Percentiles rank a stretch among this genome's conserved stretches.
Evolutionary conservation across 2,329 filamentous ascomycete species (phyloP).

Genomic region (Ilyonectria destructans): DNA sequence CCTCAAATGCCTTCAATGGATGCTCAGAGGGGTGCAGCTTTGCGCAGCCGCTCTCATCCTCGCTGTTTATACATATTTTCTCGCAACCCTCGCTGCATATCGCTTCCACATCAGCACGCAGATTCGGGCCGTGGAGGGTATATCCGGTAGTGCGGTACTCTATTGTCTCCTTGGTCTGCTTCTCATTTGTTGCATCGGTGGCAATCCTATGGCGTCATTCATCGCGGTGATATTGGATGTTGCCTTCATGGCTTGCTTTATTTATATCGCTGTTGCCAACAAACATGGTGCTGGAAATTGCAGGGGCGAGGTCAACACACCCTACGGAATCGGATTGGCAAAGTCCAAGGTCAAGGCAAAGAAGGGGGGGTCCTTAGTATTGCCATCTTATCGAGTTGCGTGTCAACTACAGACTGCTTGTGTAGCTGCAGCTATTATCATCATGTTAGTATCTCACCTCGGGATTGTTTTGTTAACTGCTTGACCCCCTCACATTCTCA

Average conservation of each 20-base stretch:
- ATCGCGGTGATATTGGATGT: constrained; percentile 83
- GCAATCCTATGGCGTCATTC: constrained; percentile 79
- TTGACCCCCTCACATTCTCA: too few species aligned
- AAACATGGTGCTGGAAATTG: constrained; percentile 78
- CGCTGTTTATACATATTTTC: constrained; percentile 86
- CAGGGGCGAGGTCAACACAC: constrained; percentile 71
- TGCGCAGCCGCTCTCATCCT: constrained; percentile 77
- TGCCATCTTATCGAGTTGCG: constrained; percentile 66
- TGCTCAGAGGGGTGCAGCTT: constrained; percentile 82
- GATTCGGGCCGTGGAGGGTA: constrained; percentile 81
- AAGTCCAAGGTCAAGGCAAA: constrained; percentile 62
- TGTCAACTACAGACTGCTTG: constrained; percentile 83
- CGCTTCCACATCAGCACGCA: constrained; percentile 73
- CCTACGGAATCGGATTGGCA: constrained; percentile 76
- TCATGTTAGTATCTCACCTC: constrained; percentile 64
- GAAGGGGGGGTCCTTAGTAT: constrained; percentile 59
- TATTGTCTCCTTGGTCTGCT: constrained; percentile 81
- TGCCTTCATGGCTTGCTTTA: constrained; percentile 81
- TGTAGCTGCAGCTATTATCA: constrained; percentile 84
- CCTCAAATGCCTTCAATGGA: constrained; percentile 78
- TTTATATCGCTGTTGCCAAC: constrained; percentile 84
- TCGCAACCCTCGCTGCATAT: constrained; percentile 79
- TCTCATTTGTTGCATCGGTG: constrained; percentile 84
- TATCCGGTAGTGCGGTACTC: constrained; percentile 80
- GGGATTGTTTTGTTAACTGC: background rate